These are phyloP conservation scores for Stagonosporopsis chrysanthemi DNA, from an alignment of 2,329 filamentous ascomycete species.

Conservation along the genomic window DNA sequence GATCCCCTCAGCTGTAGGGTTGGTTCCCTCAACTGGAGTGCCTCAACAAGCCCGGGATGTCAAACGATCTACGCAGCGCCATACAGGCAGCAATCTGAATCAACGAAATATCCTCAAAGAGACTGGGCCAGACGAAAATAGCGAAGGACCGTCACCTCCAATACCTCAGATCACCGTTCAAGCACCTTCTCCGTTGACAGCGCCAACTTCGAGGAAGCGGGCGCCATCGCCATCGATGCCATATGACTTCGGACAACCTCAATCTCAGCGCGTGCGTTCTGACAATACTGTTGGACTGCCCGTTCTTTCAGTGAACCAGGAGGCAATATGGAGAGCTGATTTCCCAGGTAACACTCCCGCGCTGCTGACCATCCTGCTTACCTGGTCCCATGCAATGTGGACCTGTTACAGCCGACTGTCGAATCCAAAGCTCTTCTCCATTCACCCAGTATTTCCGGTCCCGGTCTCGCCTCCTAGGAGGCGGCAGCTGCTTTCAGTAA, in stretches of 20 bases:
- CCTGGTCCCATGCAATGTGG: conserved; percentile 30
- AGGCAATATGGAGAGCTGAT: conserved; percentile 6
- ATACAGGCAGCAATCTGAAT: background rate
- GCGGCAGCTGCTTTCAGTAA: conserved; percentile 23
- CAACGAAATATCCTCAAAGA: background rate
- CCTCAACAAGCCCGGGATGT: background rate
- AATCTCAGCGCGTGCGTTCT: conserved; percentile 2
- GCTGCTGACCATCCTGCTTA: conserved; percentile 27
- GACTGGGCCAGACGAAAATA: too few species aligned
- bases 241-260: background rate
- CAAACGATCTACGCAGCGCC: background rate
- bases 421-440: conserved; percentile 19
- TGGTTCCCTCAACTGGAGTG: conserved; percentile 22
- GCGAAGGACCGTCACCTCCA: background rate
- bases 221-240: background rate
- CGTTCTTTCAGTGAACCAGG: conserved; percentile 9
- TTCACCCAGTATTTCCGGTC: conserved; percentile 29
- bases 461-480: conserved; percentile 20
- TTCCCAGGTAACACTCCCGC: conserved; percentile 28
- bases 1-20: too few species aligned
- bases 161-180: conserved; percentile 10
- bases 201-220: conserved; percentile 14
- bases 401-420: conserved; percentile 17
- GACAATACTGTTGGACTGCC: conserved; percentile 17
- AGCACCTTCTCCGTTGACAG: conserved; percentile 13